These are phyloP conservation scores for Mediolabrus comicus DNA, from an alignment of 108 stramenopile species.

Conservation along the genomic window DNA sequence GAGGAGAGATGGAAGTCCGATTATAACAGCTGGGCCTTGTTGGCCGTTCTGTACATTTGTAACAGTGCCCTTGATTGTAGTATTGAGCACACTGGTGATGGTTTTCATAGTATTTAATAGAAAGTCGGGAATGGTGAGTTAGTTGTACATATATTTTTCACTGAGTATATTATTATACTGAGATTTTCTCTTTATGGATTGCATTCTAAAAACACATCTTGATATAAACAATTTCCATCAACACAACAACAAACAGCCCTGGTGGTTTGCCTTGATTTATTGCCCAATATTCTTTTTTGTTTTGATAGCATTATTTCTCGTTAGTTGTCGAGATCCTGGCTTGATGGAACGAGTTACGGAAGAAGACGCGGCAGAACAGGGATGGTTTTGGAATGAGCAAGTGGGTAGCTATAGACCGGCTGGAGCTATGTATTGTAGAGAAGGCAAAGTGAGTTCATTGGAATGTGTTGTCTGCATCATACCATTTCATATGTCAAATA, in stretches of 20 bases:
- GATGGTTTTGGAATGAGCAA: conserved; percentile 93
- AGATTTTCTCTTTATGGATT: background rate
- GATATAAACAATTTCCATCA: background rate
- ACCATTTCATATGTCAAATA: background rate
- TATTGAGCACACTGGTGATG: conserved; percentile 54
- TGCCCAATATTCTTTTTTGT: conserved; percentile 66
- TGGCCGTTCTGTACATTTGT: conserved; percentile 91
- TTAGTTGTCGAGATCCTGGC: conserved; percentile 87
- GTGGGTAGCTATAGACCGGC: conserved; percentile 87
- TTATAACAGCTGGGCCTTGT: conserved; percentile 85
- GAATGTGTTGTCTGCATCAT: background rate
- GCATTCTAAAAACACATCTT: too few species aligned
- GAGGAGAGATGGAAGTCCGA: conserved; percentile 77
- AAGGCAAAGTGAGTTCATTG: conserved; percentile 58
- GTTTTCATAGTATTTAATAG: conserved; percentile 73
- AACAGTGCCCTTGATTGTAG: conserved; percentile 78
- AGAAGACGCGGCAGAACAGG: conserved; percentile 82
- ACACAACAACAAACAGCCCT: conserved; percentile 44
- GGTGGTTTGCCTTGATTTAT: conserved; percentile 78
- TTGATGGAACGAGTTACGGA: conserved; percentile 81
- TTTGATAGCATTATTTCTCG: conserved; percentile 68
- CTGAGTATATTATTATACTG: background rate
- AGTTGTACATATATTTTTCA: too few species aligned
- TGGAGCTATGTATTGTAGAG: conserved; percentile 86
- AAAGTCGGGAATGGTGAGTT: conserved; percentile 67